Evolutionary conservation across 495 filamentous ascomycete genomes (phyloP).

Genomic region (Venustampulla echinocandica): DNA sequence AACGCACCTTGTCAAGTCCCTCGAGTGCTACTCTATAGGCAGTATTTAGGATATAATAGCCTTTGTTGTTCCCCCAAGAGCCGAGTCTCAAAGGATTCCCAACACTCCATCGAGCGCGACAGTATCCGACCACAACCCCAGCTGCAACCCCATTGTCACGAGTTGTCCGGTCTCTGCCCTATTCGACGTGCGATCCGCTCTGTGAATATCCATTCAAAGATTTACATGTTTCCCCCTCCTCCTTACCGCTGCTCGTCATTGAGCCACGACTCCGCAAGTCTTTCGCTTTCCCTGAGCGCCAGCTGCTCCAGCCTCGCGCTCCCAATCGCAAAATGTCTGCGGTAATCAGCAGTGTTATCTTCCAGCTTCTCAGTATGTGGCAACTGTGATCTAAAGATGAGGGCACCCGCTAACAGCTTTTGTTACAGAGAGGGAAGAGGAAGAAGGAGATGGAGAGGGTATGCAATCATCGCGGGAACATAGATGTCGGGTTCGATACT

Average conservation of each 20-base stretch:
- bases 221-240: slow-evolving; percentile 23
- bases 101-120: too few relatives aligned
- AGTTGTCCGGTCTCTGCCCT: too few relatives aligned
- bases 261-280: slow-evolving; percentile 18
- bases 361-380: slow-evolving; percentile 22
- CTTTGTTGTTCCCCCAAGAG: too few relatives aligned
- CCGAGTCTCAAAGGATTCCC: too few relatives aligned
- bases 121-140: too few relatives aligned
- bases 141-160: not conserved
- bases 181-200: too few relatives aligned
- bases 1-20: too few relatives aligned
- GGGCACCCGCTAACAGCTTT: slow-evolving; percentile 2
- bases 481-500: not conserved
- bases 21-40: too few relatives aligned
- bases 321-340: slow-evolving; percentile 11
- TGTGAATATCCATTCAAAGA: too few relatives aligned
- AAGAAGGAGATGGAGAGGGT: slow-evolving; percentile 45
- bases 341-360: slow-evolving; percentile 5
- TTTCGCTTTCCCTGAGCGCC: not conserved
- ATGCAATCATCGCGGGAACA: slow-evolving; percentile 15
- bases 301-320: not conserved
- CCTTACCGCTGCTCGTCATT: slow-evolving; percentile 18
- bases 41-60: too few relatives aligned
- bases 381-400: not conserved
- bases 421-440: slow-evolving; percentile 35